These are phyloP conservation scores for Haplosporangium sp. DNA, from an alignment of 371 early-diverging fungal species.

Conservation along the genomic window DNA sequence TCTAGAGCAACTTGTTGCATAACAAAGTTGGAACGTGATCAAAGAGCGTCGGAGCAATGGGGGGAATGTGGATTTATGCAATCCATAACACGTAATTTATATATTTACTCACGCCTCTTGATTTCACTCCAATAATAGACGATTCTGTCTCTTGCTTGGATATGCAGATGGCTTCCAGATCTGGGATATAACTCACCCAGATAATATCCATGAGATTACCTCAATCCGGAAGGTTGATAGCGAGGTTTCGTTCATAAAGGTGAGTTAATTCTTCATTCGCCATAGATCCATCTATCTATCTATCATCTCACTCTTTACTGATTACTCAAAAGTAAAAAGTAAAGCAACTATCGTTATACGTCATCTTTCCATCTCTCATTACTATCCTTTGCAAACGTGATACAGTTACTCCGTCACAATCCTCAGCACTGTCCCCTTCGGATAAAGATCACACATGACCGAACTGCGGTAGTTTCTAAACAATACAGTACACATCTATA, in stretches of 20 bases:
- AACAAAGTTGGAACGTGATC: slow-evolving; percentile 5
- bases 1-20: not conserved
- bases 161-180: slow-evolving; percentile 86
- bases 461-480: slow-evolving; percentile 7
- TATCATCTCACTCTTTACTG: not conserved
- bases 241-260: slow-evolving; percentile 64
- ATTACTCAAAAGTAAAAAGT: not conserved
- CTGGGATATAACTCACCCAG: slow-evolving; percentile 80
- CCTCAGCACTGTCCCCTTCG: slow-evolving; percentile 8
- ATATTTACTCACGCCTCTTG: not conserved
- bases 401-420: not conserved
- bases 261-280: slow-evolving; percentile 13
- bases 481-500: not conserved
- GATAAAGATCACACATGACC: not conserved
- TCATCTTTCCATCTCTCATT: not conserved
- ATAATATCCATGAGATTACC: slow-evolving; percentile 77
- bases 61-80: slow-evolving; percentile 6
- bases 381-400: not conserved
- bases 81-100: not conserved
- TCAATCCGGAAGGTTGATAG: slow-evolving; percentile 69
- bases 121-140: slow-evolving; percentile 28
- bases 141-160: slow-evolving; percentile 75
- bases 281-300: no score
- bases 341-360: not conserved
- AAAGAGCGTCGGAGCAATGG: not conserved